Evolutionary conservation across 805 yeast species (phyloP).

Genomic region (Candida hispaniensis): DNA sequence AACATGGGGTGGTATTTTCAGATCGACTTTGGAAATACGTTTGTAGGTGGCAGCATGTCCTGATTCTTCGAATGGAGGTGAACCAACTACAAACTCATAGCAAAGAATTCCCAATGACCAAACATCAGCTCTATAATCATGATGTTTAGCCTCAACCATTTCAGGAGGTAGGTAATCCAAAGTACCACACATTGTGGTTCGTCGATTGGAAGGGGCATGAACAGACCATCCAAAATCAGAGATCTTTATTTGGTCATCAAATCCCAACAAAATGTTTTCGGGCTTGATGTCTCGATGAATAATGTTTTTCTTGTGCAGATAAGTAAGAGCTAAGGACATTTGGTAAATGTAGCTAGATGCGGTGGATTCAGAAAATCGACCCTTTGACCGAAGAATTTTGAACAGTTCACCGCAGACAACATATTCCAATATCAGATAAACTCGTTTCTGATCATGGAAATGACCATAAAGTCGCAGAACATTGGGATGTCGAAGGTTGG

Average conservation of each 20-base stretch:
- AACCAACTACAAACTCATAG: slow-evolving; percentile 77
- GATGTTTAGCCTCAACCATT: slow-evolving; percentile 74
- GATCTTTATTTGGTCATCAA: slow-evolving; percentile 65
- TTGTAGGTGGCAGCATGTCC: slow-evolving; percentile 69
- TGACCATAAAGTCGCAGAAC: slow-evolving; percentile 74
- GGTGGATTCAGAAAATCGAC: slow-evolving; percentile 57
- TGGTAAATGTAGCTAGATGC: slow-evolving; percentile 68
- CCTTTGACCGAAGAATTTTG: slow-evolving; percentile 52
- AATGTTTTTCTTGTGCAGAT: slow-evolving; percentile 68
- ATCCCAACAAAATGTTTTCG: slow-evolving; percentile 73
- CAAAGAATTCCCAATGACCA: slow-evolving; percentile 89
- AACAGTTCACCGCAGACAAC: slow-evolving; percentile 82
- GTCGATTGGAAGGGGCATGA: slow-evolving; percentile 44
- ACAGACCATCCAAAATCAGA: slow-evolving; percentile 98
- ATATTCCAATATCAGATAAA: slow-evolving; percentile 76
- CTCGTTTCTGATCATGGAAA: slow-evolving; percentile 70
- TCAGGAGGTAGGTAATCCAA: slow-evolving; percentile 93
- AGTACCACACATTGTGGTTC: slow-evolving; percentile 90
- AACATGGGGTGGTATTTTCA: slow-evolving; percentile 59
- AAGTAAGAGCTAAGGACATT: slow-evolving; percentile 66
- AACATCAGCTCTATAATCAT: slow-evolving; percentile 68
- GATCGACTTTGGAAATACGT: slow-evolving; percentile 67
- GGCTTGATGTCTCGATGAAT: slow-evolving; percentile 93
- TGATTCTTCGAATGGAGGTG: slow-evolving; percentile 84
- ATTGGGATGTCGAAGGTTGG: slow-evolving; percentile 61